Percentiles rank a stretch among this genome's conserved stretches.
Evolutionary conservation across 192 early-diverging fungal genomes (phyloP).

Genomic region (Coemansia sp.): DNA sequence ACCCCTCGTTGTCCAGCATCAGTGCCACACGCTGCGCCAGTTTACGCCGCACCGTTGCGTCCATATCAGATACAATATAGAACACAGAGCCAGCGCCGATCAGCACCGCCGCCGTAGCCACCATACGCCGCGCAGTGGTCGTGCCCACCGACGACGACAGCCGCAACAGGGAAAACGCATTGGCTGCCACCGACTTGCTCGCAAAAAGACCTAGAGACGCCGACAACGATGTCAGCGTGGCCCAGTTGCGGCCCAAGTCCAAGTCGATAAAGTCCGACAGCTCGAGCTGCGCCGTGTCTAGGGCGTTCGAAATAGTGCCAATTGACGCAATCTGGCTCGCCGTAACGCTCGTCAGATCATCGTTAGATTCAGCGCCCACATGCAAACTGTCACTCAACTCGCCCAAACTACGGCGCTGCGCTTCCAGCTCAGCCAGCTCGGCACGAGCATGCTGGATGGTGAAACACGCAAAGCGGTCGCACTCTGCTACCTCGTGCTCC

Average conservation of each 20-base stretch:
- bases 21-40: constrained; percentile 57
- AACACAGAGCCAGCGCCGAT: constrained; percentile 58
- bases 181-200: constrained; percentile 34
- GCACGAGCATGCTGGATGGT: constrained; percentile 45
- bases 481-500: constrained; percentile 61
- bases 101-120: constrained; percentile 40
- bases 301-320: constrained; percentile 54
- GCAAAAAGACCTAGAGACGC: constrained; percentile 57
- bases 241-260: constrained; percentile 63
- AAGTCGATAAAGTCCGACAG: constrained; percentile 63
- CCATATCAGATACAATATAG: constrained; percentile 71
- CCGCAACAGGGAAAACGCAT: constrained; percentile 35
- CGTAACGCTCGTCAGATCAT: constrained; percentile 44
- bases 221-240: constrained; percentile 58
- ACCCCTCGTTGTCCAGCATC: constrained; percentile 55
- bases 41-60: constrained; percentile 68
- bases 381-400: no score
- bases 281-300: constrained; percentile 52
- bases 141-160: constrained; percentile 46
- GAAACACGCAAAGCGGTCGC: constrained; percentile 59
- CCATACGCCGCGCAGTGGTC: constrained; percentile 40
- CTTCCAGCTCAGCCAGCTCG: constrained; percentile 34
- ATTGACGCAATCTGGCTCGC: constrained; percentile 57
- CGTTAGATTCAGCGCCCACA: constrained; percentile 17
- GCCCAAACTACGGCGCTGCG: constrained; percentile 37